Evolutionary conservation across 176 grass and related monocot genomes (phyloP), one percentile per base, ranked within the genome.

Genomic region (Cenchrus fungigraminus): DNA sequence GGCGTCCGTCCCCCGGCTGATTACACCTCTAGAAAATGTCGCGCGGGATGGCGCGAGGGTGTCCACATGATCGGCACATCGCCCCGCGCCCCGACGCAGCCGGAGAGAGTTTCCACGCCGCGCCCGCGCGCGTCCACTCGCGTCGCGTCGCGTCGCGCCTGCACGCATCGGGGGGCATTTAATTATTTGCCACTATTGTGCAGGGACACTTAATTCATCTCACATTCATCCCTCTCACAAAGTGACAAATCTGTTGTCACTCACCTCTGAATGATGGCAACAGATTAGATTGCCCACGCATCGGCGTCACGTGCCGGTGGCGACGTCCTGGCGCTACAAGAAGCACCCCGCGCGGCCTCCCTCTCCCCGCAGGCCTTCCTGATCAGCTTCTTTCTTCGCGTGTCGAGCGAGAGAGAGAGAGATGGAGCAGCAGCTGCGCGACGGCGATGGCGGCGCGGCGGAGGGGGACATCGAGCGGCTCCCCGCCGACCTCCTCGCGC

Each of bases 401-500:
- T 28, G 22, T 42, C 42, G 9, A 37, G 62, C 4, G 14, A 6
- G 42, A 34, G 74, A n/a, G 61, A 52, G 31, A 22, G 71, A 65
- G 13, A 22, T 32, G 75, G 60, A 78, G 53, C 5, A 22, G 57
- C 55, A 12, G 66, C 60, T 54, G 47, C 43, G 7, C 61, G 55
- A n/a, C 72, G 65, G 32, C 71, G 84, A 7, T 34, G 42, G 75
- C 31, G 65, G 13, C 34, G 74, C 15, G 70, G 44, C 19, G 63
- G 95, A 93, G 77, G 76, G 82, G n/a, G 87, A 92, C 61, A 92
- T 98, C 16, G 96, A 98, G 83, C 70, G 87, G 62, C 80, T 98
- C 11, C 96, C 96, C 12, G 85, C 86, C 19, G 91, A 98, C 83
- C 51, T 98, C 72, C 89, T 98, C 66, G 91, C 93, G 2, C 79